Evolutionary conservation across 192 early-diverging fungal species (phyloP).

Genomic region (Dispira parvispora): DNA sequence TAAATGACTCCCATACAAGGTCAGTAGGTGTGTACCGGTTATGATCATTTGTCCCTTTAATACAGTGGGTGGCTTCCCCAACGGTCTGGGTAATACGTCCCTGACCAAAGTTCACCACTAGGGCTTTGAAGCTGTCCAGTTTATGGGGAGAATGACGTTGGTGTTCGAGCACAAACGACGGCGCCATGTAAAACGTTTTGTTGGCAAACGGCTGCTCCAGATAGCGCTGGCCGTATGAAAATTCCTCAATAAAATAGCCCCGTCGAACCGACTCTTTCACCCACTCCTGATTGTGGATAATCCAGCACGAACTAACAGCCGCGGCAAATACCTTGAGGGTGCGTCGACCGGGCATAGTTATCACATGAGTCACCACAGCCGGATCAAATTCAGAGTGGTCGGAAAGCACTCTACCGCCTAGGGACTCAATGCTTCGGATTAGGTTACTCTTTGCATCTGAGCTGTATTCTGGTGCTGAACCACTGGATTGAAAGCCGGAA

Average conservation of each 20-base stretch:
- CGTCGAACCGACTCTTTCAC: neutral
- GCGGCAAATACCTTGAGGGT: slow-evolving; percentile 6
- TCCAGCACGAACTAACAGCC: neutral
- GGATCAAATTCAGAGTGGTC: neutral
- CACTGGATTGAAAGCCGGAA: neutral
- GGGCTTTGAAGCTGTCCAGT: neutral
- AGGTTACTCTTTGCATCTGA: neutral
- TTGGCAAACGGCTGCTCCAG: neutral
- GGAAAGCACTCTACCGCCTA: neutral
- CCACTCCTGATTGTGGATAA: neutral
- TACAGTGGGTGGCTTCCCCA: neutral
- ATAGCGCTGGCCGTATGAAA: neutral
- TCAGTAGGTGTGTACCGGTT: neutral
- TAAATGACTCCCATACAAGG: neutral
- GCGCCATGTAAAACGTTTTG: neutral
- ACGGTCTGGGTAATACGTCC: neutral
- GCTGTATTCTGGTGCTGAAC: neutral
- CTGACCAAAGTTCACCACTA: neutral
- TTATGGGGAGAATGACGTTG: neutral
- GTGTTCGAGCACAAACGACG: neutral
- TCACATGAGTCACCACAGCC: neutral
- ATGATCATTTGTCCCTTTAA: neutral
- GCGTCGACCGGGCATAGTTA: neutral
- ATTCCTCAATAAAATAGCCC: neutral
- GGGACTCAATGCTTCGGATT: neutral